These are phyloP conservation scores for Chlamydomonas schloesseri DNA, from an alignment of 139 green algal genomes.

Conservation along the genomic window DNA sequence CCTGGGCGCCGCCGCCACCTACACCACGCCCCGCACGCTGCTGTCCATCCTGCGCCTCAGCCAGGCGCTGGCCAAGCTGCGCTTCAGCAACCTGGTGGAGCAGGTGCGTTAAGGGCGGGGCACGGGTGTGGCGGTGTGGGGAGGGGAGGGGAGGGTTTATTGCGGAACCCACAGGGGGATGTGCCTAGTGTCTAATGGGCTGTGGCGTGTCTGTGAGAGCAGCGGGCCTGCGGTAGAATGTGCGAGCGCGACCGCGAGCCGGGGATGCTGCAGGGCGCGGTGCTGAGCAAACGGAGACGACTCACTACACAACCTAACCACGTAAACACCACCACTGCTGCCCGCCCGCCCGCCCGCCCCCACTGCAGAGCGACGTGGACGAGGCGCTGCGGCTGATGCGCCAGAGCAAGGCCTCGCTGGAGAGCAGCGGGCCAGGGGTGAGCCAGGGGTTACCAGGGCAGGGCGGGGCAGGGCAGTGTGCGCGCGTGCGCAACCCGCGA, in stretches of 20 bases:
- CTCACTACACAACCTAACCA: too few species aligned
- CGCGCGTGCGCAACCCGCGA: too few species aligned
- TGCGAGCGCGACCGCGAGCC: too few species aligned
- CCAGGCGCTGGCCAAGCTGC: conserved; percentile 89
- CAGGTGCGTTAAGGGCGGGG: conserved; percentile 45
- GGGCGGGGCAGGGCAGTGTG: too few species aligned
- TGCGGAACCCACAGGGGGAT: too few species aligned
- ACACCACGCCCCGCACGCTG: conserved; percentile 96
- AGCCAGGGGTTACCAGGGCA: too few species aligned
- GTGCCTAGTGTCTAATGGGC: too few species aligned
- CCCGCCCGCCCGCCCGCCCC: conserved; percentile 10
- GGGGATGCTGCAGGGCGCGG: too few species aligned
- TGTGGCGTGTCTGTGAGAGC: too few species aligned
- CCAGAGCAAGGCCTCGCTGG: conserved; percentile 89
- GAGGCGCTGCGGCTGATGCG: conserved; percentile 96
- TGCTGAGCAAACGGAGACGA: too few species aligned
- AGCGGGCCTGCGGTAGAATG: too few species aligned
- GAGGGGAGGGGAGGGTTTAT: background rate
- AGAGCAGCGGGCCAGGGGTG: conserved; percentile 45
- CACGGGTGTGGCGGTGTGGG: background rate
- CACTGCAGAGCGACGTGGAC: conserved; percentile 93
- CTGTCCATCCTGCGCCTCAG: conserved; percentile 94
- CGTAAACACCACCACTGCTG: too few species aligned
- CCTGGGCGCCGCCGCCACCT: conserved; percentile 69
- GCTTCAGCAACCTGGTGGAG: conserved; percentile 73